These are phyloP conservation scores for Fragaria iinumae DNA, from an alignment of 306 rosid genomes.

Conservation along the genomic window DNA sequence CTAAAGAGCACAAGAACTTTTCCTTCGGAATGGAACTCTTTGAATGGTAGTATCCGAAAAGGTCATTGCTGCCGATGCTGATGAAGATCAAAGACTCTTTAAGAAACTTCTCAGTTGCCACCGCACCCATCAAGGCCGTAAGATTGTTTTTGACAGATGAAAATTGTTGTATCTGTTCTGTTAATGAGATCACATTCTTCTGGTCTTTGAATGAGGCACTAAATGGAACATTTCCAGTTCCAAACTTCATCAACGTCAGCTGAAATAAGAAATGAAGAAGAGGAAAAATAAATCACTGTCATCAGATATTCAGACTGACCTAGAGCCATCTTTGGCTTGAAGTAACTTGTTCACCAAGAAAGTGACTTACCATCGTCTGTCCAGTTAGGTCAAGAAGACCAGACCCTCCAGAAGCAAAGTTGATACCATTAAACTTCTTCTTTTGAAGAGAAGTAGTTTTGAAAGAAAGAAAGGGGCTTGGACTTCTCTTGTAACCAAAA, in stretches of 20 bases:
- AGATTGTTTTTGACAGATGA: background rate
- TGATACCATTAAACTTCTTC: slow-evolving; percentile 17
- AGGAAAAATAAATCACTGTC: too few relatives aligned
- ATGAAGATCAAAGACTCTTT: slow-evolving; percentile 28
- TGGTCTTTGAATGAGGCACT: background rate
- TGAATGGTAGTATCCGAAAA: slow-evolving; percentile 25
- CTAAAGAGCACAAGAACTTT: slow-evolving; percentile 18
- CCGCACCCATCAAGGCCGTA: slow-evolving; percentile 1
- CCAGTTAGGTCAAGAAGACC: slow-evolving; percentile 32
- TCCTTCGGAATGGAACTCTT: slow-evolving; percentile 2
- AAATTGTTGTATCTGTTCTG: slow-evolving; percentile 26
- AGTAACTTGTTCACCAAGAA: background rate
- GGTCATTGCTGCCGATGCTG: slow-evolving; percentile 32
- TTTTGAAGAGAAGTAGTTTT: slow-evolving; percentile 3
- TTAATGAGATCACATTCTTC: slow-evolving; percentile 19
- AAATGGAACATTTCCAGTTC: background rate
- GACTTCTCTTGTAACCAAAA: slow-evolving; percentile 26
- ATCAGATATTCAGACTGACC: background rate
- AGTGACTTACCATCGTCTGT: slow-evolving; percentile 4
- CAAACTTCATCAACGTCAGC: too few relatives aligned
- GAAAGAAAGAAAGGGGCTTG: slow-evolving; percentile 25
- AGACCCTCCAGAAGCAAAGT: slow-evolving; percentile 38
- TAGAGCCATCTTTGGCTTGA: background rate
- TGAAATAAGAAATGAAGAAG: too few relatives aligned
- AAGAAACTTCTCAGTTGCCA: slow-evolving; percentile 7